These are phyloP conservation scores for Lentinula sp. DNA, from an alignment of 768 basidiomycete genomes.

Conservation along the genomic window DNA sequence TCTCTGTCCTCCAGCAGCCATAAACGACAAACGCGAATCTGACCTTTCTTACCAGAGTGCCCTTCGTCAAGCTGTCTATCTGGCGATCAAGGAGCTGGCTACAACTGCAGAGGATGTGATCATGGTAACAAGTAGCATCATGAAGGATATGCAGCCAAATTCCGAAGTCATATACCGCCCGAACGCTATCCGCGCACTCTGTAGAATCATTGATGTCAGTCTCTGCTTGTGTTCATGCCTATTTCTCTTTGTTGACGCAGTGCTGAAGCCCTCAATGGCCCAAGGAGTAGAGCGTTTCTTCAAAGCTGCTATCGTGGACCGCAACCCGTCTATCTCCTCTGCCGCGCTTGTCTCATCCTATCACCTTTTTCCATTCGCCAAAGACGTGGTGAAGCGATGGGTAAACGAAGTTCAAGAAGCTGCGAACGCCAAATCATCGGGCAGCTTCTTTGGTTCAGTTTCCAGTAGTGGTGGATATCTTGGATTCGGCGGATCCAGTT, in stretches of 20 bases:
- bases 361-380: slow-evolving; percentile 89
- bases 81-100: slow-evolving; percentile 97
- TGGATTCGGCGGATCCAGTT: slow-evolving; percentile 60
- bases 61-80: slow-evolving; percentile 94
- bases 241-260: not conserved
- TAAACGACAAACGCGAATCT: slow-evolving; percentile 3
- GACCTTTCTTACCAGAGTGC: slow-evolving; percentile 56
- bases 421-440: slow-evolving; percentile 78
- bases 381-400: slow-evolving; percentile 97
- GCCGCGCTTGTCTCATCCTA: slow-evolving; percentile 96
- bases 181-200: slow-evolving; percentile 94
- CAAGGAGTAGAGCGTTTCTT: slow-evolving; percentile 99
- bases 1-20: slow-evolving; percentile 14
- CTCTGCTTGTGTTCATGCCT: not conserved
- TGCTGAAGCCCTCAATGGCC: slow-evolving; percentile 87
- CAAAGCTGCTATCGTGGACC: slow-evolving; percentile 98
- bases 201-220: slow-evolving; percentile 95
- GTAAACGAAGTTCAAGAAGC: slow-evolving; percentile 99
- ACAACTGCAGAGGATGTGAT: slow-evolving; percentile 97
- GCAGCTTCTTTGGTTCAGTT: slow-evolving; percentile 57
- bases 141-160: slow-evolving; percentile 99
- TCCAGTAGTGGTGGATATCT: slow-evolving; percentile 55
- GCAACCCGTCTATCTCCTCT: slow-evolving; percentile 90
- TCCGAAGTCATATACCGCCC: slow-evolving; percentile 98
- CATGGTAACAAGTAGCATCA: slow-evolving; percentile 98